These are phyloP conservation scores for Vanilla planifolia DNA, from an alignment of 106 monocot species.

Conservation along the genomic window DNA sequence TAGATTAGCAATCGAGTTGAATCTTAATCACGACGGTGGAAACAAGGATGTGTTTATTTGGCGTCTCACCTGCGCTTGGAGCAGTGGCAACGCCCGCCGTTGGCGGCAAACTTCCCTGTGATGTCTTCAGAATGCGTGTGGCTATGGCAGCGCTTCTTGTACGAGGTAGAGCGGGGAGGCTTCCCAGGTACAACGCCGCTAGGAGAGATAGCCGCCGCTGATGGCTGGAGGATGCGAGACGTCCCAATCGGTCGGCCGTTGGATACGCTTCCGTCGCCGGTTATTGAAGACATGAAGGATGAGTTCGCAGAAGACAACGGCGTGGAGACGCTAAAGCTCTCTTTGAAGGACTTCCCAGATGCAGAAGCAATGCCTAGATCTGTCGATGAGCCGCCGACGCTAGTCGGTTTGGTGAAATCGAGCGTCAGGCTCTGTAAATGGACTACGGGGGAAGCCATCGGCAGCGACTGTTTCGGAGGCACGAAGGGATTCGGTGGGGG, in stretches of 20 bases:
- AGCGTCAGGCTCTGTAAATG: constrained; percentile 36
- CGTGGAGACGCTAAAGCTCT: constrained; percentile 38
- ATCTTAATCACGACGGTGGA: no score
- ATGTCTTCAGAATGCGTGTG: constrained; percentile 34
- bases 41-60: not conserved
- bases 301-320: constrained; percentile 61
- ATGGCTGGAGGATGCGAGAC: constrained; percentile 12
- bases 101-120: constrained; percentile 18
- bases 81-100: constrained; percentile 75
- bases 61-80: constrained; percentile 58
- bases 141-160: constrained; percentile 35
- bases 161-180: constrained; percentile 54
- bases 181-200: constrained; percentile 21
- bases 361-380: not conserved
- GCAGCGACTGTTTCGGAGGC: not conserved
- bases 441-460: not conserved
- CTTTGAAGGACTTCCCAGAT: constrained; percentile 15
- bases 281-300: constrained; percentile 59
- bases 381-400: not conserved
- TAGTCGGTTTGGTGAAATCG: constrained; percentile 54
- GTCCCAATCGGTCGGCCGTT: constrained; percentile 35
- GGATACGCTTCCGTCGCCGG: constrained; percentile 75
- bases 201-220: constrained; percentile 3
- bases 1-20: not conserved
- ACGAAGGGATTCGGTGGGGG: not conserved